Conservation (phyloP, 768 basidiomycete genomes). For the Harrya chromipes region DNA sequence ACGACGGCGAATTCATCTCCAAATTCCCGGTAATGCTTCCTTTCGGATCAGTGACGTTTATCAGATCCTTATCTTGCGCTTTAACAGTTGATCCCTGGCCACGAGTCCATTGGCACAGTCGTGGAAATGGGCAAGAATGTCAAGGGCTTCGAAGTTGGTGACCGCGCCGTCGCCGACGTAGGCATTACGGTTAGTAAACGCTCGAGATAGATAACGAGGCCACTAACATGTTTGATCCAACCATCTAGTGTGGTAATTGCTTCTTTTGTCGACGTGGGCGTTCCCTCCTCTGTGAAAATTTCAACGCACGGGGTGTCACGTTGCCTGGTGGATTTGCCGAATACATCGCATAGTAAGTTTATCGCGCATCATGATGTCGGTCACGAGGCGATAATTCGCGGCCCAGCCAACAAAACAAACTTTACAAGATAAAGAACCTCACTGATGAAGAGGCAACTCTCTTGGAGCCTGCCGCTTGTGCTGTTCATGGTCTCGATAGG, state of each 20-base stretch:
- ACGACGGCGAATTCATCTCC: slow-evolving; percentile 63
- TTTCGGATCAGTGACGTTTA: slow-evolving; percentile 20
- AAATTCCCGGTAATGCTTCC: slow-evolving; percentile 46
- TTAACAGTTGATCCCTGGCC: slow-evolving; percentile 65
- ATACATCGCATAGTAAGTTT: slow-evolving; percentile 75
- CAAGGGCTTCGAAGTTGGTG: slow-evolving; percentile 69
- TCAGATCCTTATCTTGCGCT: slow-evolving; percentile 9
- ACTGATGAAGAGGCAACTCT: slow-evolving; percentile 86
- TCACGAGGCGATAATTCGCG: background rate
- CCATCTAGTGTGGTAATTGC: slow-evolving; percentile 69
- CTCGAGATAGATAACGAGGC: background rate
- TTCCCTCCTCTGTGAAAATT: slow-evolving; percentile 80
- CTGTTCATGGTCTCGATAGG: slow-evolving; percentile 90
- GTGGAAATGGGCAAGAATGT: slow-evolving; percentile 79
- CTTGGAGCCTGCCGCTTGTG: slow-evolving; percentile 87
- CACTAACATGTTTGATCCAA: slow-evolving; percentile 1
- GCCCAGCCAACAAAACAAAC: slow-evolving; percentile 61
- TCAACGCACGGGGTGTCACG: slow-evolving; percentile 76
- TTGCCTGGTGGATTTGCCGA: slow-evolving; percentile 87
- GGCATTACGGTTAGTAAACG: slow-evolving; percentile 54
- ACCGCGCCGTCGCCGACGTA: slow-evolving; percentile 83
- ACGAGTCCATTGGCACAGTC: slow-evolving; percentile 71
- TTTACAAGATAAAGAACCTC: slow-evolving; percentile 86
- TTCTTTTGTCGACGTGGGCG: slow-evolving; percentile 88
- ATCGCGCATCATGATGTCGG: background rate